phyloP scores from a whole-genome alignment of 2,329 filamentous ascomycete genomes.

The Colletotrichum caudatum region DNA sequence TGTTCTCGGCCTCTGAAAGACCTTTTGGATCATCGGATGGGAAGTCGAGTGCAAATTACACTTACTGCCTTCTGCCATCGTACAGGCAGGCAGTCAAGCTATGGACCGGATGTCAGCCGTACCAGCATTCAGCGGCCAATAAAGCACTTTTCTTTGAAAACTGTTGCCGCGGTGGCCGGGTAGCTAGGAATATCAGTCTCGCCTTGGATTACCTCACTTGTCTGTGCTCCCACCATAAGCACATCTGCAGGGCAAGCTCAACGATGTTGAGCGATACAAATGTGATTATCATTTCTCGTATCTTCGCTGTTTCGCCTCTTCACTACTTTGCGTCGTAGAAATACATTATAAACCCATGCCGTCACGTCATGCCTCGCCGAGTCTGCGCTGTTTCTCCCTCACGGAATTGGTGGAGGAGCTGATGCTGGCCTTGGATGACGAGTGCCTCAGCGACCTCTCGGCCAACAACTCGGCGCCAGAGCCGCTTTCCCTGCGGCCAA shows the following conservation, averaged over 20 bases:
- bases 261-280: neutral
- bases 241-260: too few species aligned
- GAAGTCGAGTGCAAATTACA: neutral
- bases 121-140: neutral
- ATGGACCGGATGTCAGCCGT: neutral
- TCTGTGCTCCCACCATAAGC: neutral
- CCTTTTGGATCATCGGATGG: neutral
- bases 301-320: constrained; percentile 36
- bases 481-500: constrained; percentile 43
- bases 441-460: constrained; percentile 35
- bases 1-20: neutral
- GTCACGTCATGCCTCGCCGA: constrained; percentile 32
- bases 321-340: constrained; percentile 19
- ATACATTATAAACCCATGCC: constrained; percentile 21
- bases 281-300: constrained; percentile 32
- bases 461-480: constrained; percentile 30
- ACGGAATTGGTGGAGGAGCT: constrained; percentile 31
- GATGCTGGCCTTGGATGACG: constrained; percentile 37
- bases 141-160: neutral
- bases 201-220: neutral
- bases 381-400: constrained; percentile 35
- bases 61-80: neutral
- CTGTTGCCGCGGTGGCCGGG: neutral
- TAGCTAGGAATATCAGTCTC: neutral
- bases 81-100: neutral